phyloP scores from a whole-genome alignment of 305 asterid genomes.

The Fraxinus nigra region DNA sequence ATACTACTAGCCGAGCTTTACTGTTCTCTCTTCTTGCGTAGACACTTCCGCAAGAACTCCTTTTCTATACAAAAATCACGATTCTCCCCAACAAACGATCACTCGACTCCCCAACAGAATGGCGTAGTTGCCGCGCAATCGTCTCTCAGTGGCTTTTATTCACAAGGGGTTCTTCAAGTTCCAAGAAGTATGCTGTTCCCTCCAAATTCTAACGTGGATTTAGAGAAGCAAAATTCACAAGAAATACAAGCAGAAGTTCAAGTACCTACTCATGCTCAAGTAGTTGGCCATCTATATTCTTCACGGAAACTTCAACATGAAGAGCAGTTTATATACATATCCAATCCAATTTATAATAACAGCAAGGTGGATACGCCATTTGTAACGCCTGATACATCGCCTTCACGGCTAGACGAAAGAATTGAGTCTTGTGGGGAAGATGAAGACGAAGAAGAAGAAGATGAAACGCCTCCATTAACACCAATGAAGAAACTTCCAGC shows the following conservation, averaged over 20 bases:
- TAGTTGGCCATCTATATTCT: slow-evolving; percentile 5
- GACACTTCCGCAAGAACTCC: not conserved
- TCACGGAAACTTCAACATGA: not conserved
- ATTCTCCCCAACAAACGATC: not conserved
- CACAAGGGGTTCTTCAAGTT: slow-evolving; percentile 42
- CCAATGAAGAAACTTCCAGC: slow-evolving; percentile 48
- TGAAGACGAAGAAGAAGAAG: not conserved
- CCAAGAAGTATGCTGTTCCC: slow-evolving; percentile 44
- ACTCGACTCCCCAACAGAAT: not conserved
- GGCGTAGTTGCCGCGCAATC: not conserved
- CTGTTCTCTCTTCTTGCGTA: not conserved
- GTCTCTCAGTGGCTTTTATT: slow-evolving; percentile 29
- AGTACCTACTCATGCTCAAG: not conserved
- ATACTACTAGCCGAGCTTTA: not conserved
- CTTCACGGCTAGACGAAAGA: slow-evolving; percentile 26
- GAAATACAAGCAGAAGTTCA: slow-evolving; percentile 7
- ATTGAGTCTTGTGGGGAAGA: slow-evolving; percentile 19
- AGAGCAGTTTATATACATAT: slow-evolving; percentile 30
- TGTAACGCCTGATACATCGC: slow-evolving; percentile 43
- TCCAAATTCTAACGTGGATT: slow-evolving; percentile 6
- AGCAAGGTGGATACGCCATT: slow-evolving; percentile 35
- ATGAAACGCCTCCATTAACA: slow-evolving; percentile 31
- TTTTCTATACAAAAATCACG: not conserved
- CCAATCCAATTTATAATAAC: slow-evolving; percentile 38
- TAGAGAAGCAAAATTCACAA: slow-evolving; percentile 24